Evolutionary conservation across 2,329 filamentous ascomycete species (phyloP).

Genomic region (Cordyceps pruinosa): DNA sequence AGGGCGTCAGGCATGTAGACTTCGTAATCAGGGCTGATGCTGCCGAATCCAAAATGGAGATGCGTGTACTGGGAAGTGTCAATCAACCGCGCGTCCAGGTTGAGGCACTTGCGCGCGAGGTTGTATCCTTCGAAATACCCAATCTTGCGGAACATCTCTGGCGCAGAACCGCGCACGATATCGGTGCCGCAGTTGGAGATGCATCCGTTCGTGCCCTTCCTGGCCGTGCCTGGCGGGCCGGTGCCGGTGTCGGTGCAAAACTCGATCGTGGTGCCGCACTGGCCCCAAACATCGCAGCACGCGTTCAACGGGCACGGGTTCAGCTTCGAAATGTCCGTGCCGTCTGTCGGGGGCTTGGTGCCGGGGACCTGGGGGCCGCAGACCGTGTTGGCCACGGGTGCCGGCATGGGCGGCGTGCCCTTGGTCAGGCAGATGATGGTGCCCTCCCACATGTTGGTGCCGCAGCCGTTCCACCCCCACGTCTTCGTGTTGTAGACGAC

Average conservation of each 20-base stretch:
- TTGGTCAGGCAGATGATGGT: conserved; percentile 18
- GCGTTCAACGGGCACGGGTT: conserved; percentile 26
- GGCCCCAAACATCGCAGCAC: conserved; percentile 30
- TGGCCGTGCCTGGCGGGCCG: conserved; percentile 11
- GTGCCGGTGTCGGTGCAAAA: conserved; percentile 25
- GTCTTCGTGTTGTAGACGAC: conserved; percentile 22
- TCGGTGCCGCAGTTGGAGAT: conserved; percentile 19
- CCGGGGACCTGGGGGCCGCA: conserved; percentile 21
- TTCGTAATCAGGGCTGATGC: conserved; percentile 16
- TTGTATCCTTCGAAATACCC: conserved; percentile 20
- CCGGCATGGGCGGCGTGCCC: conserved; percentile 18
- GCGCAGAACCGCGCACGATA: conserved; percentile 16
- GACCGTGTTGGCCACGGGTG: conserved; percentile 14
- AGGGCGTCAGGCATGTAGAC: conserved; percentile 17
- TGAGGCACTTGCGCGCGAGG: conserved; percentile 14
- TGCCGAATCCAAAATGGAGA: conserved; percentile 22
- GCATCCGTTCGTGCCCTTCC: conserved; percentile 10
- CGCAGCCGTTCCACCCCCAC: conserved; percentile 20
- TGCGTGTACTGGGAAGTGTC: conserved; percentile 15
- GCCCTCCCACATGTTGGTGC: conserved; percentile 12
- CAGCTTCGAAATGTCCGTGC: conserved; percentile 16
- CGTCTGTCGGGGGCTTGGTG: conserved; percentile 14
- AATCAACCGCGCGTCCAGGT: conserved; percentile 20
- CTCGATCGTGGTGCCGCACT: conserved; percentile 33
- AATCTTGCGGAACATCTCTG: conserved; percentile 9